These are phyloP conservation scores for Phytophthora multivora DNA, from an alignment of 352 stramenopile species.

Conservation along the genomic window DNA sequence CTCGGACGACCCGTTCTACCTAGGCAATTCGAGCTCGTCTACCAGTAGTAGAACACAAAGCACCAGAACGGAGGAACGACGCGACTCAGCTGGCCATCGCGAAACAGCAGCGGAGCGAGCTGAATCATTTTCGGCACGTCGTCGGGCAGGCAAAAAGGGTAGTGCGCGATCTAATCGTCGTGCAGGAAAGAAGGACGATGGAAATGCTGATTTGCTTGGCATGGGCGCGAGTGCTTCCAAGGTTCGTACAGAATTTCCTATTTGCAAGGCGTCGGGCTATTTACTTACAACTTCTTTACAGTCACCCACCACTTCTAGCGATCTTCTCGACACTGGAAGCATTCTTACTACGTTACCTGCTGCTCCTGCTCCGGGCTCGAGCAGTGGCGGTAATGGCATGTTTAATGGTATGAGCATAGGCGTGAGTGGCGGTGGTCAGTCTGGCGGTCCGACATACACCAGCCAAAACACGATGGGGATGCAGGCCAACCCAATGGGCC, in stretches of 20 bases:
- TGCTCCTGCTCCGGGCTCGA: constrained; percentile 29
- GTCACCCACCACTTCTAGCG: constrained; percentile 34
- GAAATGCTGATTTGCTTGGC: constrained; percentile 63
- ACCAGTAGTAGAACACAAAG: constrained; percentile 50
- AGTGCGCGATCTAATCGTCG: constrained; percentile 50
- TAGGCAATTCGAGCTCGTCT: constrained; percentile 51
- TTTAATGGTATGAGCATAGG: constrained; percentile 73
- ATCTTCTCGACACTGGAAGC: constrained; percentile 54
- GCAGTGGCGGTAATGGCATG: constrained; percentile 39
- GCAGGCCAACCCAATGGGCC: constrained; percentile 22
- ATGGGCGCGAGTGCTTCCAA: constrained; percentile 41
- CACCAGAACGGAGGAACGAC: constrained; percentile 38
- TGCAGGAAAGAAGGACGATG: constrained; percentile 58
- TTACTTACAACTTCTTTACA: constrained; percentile 1
- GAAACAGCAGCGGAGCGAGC: constrained; percentile 52
- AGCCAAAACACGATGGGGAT: constrained; percentile 45
- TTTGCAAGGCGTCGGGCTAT: background rate
- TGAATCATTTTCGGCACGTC: constrained; percentile 72
- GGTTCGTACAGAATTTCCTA: constrained; percentile 27
- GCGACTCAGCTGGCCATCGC: constrained; percentile 26
- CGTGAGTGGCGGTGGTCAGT: constrained; percentile 34
- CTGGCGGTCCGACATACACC: constrained; percentile 40
- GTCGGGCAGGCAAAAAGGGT: constrained; percentile 72
- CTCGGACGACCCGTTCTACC: constrained; percentile 78
- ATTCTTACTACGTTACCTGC: constrained; percentile 52